A percentile compares a stretch with the other conserved stretches of the same genome.
phyloP scores from a whole-genome alignment of 1,284 basidiomycete genomes.

The Trametes pubescens region DNA sequence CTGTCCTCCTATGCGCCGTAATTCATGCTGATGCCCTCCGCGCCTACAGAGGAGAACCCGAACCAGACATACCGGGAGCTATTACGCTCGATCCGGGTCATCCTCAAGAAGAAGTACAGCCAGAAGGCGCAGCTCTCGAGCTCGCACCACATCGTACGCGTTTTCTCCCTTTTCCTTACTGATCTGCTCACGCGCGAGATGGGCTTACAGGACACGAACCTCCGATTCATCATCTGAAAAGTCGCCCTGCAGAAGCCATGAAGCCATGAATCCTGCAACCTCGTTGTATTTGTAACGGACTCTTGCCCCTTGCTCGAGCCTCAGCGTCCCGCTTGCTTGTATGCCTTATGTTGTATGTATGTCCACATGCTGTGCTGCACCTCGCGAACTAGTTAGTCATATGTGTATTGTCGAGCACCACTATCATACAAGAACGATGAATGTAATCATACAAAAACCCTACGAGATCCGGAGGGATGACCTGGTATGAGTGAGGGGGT shows the following conservation, averaged over 20 bases:
- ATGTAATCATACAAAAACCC: slow-evolving; percentile 9
- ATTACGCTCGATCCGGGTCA: slow-evolving; percentile 70
- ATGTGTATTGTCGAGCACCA: slow-evolving; percentile 10
- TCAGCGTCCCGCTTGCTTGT: not conserved
- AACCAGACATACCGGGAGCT: slow-evolving; percentile 80
- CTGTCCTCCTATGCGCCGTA: not conserved
- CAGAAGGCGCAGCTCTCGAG: slow-evolving; percentile 85
- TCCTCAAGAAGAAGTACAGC: slow-evolving; percentile 69
- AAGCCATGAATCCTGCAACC: not conserved
- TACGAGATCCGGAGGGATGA: not conserved
- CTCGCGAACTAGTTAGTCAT: not conserved
- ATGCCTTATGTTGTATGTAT: not conserved
- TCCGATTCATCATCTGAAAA: slow-evolving; percentile 45
- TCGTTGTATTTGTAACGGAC: slow-evolving; percentile 5
- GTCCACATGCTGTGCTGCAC: not conserved
- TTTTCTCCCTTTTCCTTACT: not conserved
- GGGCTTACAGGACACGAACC: slow-evolving; percentile 44
- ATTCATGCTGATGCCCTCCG: slow-evolving; percentile 1
- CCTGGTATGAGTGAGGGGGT: not conserved
- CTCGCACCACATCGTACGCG: slow-evolving; percentile 73
- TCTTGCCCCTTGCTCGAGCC: not conserved
- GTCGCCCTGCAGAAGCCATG: not conserved
- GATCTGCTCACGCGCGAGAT: not conserved
- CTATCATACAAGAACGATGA: slow-evolving; percentile 15
- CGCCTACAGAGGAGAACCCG: slow-evolving; percentile 59